Evolutionary conservation across 495 filamentous ascomycete genomes (phyloP).

Genomic region (Beverwykella pulmonaria): DNA sequence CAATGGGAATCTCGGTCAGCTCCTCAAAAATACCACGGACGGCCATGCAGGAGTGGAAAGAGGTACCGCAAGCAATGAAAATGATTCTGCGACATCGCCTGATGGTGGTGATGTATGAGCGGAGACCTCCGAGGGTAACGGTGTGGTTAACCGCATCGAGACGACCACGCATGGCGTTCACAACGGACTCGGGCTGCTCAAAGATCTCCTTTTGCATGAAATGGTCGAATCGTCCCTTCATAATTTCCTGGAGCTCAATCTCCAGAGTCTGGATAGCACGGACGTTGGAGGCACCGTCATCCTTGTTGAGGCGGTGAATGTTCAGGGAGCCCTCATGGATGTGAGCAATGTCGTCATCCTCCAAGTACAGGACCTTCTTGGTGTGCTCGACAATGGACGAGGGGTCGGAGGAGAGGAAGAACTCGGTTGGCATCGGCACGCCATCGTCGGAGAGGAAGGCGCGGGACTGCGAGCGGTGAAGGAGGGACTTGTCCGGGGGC

Average conservation of each 20-base stretch:
- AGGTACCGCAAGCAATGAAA: conserved; percentile 97
- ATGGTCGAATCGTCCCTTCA: conserved; percentile 99
- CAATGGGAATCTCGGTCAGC: conserved; percentile 94
- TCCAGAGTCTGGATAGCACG: conserved; percentile 97
- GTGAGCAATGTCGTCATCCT: conserved; percentile 99
- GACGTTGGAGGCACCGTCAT: conserved; percentile 94
- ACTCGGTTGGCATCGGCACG: conserved; percentile 95
- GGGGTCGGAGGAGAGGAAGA: conserved; percentile 97
- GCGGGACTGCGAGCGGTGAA: conserved; percentile 96
- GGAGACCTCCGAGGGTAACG: conserved; percentile 91
- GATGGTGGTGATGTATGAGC: conserved; percentile 95
- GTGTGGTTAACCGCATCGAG: conserved; percentile 88
- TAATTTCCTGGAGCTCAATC: conserved; percentile 98
- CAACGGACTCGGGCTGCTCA: conserved; percentile 97
- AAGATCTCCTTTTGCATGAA: conserved; percentile 99
- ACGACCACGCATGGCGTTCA: conserved; percentile 99
- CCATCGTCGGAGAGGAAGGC: conserved; percentile 99
- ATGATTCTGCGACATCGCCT: conserved; percentile 94
- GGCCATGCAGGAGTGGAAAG: conserved; percentile 98
- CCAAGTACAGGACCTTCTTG: conserved; percentile 98
- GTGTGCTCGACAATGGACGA: conserved; percentile 99
- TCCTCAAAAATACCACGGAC: conserved; percentile 97
- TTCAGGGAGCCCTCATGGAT: conserved; percentile 98
- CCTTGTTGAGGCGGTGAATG: conserved; percentile 96
- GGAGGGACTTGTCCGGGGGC: conserved; percentile 90